These are phyloP conservation scores for Magnusiomyces starmeri DNA, from an alignment of 1,139 yeast genomes.

Conservation along the genomic window DNA sequence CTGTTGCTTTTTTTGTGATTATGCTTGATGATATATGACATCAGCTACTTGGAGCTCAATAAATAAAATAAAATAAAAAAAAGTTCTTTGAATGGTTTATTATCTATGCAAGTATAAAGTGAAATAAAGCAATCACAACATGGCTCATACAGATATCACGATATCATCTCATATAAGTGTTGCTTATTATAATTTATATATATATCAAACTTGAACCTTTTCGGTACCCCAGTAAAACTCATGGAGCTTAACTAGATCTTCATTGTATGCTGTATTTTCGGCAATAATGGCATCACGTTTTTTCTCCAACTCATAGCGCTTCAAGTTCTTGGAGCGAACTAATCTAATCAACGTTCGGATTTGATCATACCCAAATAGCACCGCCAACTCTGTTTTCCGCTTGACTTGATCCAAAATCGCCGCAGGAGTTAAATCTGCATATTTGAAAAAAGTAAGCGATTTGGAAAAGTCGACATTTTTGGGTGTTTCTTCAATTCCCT, in stretches of 20 bases:
- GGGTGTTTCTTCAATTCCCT: conserved; percentile 53
- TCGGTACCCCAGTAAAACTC: conserved; percentile 25
- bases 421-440: conserved; percentile 36
- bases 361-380: conserved; percentile 24
- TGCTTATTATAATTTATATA: neutral
- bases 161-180: neutral
- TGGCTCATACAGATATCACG: neutral
- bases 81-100: too few species aligned
- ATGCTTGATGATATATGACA: neutral
- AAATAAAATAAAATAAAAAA: neutral
- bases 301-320: conserved; percentile 25
- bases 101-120: too few species aligned
- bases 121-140: too few species aligned
- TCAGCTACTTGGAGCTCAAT: neutral
- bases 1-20: neutral
- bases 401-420: conserved; percentile 23
- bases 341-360: conserved; percentile 25
- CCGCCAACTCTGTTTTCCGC: conserved; percentile 13
- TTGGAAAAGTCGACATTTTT: conserved; percentile 52
- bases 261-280: conserved; percentile 22
- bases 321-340: conserved; percentile 23
- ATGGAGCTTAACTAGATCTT: conserved; percentile 23
- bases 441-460: conserved; percentile 52
- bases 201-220: conserved; percentile 12
- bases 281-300: conserved; percentile 25